phyloP scores from a whole-genome alignment of 306 rosid genomes.

The Mimosa bimucronata region DNA sequence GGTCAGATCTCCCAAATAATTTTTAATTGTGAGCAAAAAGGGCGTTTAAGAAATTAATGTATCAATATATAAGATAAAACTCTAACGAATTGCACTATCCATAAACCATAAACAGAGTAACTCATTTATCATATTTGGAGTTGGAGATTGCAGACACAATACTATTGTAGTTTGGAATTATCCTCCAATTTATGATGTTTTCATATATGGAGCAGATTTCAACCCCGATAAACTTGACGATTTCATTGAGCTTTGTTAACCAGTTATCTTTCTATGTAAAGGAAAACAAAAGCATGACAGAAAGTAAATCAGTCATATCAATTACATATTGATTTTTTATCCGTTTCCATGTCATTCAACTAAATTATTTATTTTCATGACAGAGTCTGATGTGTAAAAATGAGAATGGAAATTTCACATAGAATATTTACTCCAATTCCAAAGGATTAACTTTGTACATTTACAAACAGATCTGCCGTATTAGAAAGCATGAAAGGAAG shows the following conservation, averaged over 20 bases:
- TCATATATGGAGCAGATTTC: conserved; percentile 7
- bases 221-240: background rate
- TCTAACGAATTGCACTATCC: background rate
- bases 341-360: background rate
- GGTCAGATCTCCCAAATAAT: conserved; percentile 16
- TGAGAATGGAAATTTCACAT: background rate
- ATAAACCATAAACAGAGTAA: background rate
- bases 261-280: conserved; percentile 1
- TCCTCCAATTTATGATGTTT: background rate
- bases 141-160: background rate
- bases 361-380: background rate
- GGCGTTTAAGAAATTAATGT: background rate
- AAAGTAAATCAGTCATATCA: background rate
- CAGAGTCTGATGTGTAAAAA: background rate
- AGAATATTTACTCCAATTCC: background rate
- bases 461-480: background rate
- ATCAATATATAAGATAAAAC: background rate
- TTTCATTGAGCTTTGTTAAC: background rate
- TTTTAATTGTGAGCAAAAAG: conserved; percentile 8
- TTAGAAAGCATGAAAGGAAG: background rate
- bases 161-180: background rate
- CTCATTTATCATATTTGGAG: background rate
- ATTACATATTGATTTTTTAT: background rate
- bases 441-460: background rate
- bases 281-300: background rate